A percentile compares a stretch with the other conserved stretches of the same genome.
Conservation (phyloP, 345 rosid genomes). For the Sonneratia alba region DNA sequence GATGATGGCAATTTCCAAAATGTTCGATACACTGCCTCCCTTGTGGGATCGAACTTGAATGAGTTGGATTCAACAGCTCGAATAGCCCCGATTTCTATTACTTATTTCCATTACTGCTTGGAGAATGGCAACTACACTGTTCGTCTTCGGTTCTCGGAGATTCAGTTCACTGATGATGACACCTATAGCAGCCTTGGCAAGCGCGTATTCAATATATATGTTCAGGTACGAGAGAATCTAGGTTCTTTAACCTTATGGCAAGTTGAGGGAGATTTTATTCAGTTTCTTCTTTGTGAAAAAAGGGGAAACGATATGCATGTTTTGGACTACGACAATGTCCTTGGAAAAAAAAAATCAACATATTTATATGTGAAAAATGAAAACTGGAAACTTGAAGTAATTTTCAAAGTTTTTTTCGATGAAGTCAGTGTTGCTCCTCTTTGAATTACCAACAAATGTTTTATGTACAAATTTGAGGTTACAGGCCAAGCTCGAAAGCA, state of each 20-base stretch:
- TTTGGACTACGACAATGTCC: background rate
- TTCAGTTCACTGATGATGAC: conserved; percentile 28
- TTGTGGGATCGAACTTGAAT: conserved; percentile 11
- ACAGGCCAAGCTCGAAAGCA: too few species aligned
- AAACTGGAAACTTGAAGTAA: too few species aligned
- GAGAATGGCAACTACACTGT: conserved; percentile 41
- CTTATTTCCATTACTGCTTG: conserved; percentile 42
- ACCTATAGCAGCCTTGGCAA: conserved; percentile 35
- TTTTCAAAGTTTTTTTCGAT: too few species aligned
- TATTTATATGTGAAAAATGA: too few species aligned
- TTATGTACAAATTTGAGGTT: too few species aligned
- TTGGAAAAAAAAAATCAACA: too few species aligned
- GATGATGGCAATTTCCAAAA: conserved; percentile 16
- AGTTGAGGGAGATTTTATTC: background rate
- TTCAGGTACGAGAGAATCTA: conserved; percentile 27
- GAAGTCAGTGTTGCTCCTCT: too few species aligned
- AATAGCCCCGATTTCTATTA: conserved; percentile 32
- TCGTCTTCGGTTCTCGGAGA: conserved; percentile 44
- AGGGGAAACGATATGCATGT: background rate
- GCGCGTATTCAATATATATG: conserved; percentile 39
- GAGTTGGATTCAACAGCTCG: conserved; percentile 36
- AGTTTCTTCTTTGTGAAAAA: background rate
- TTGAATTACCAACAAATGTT: too few species aligned
- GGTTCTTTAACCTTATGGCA: background rate
- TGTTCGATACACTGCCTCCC: conserved; percentile 7